Percentiles rank a stretch among this genome's conserved stretches.
These are phyloP conservation scores for Citrullus amarus DNA, from an alignment of 306 rosid genomes.

Conservation along the genomic window DNA sequence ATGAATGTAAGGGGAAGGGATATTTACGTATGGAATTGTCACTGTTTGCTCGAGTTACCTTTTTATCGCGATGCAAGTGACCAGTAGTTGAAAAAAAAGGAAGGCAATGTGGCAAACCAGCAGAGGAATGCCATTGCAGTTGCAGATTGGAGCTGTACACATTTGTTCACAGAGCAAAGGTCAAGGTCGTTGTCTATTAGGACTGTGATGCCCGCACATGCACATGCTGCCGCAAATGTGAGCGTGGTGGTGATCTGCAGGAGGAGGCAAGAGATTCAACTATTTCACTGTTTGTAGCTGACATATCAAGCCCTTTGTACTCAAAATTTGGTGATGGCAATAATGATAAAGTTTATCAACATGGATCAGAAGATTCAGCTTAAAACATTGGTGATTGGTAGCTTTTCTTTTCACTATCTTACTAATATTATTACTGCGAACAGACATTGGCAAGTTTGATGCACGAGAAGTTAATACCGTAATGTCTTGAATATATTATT, in stretches of 20 bases:
- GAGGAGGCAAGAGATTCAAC: background rate
- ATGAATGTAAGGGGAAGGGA: background rate
- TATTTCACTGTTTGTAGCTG: background rate
- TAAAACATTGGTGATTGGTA: background rate
- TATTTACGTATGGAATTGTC: background rate
- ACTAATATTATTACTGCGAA: background rate
- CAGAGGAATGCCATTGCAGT: conserved; percentile 84
- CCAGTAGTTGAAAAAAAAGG: conserved; percentile 74
- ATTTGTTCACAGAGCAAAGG: conserved; percentile 47
- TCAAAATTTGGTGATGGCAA: background rate
- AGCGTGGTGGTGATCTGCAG: conserved; percentile 75
- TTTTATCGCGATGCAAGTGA: conserved; percentile 9
- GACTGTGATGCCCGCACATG: conserved; percentile 91
- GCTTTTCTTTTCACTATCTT: background rate
- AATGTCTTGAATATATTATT: too few species aligned
- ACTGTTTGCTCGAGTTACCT: background rate
- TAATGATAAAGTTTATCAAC: background rate
- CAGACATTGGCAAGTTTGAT: background rate
- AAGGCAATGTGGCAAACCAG: conserved; percentile 73
- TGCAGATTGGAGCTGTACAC: conserved; percentile 71
- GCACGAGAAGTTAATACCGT: background rate
- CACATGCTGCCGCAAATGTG: conserved; percentile 89
- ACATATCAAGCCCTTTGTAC: background rate
- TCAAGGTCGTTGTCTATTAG: conserved; percentile 73
- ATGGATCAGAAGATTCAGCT: background rate